These are phyloP conservation scores for Helotiales sp. DNA, from an alignment of 2,329 filamentous ascomycete species.

Conservation along the genomic window DNA sequence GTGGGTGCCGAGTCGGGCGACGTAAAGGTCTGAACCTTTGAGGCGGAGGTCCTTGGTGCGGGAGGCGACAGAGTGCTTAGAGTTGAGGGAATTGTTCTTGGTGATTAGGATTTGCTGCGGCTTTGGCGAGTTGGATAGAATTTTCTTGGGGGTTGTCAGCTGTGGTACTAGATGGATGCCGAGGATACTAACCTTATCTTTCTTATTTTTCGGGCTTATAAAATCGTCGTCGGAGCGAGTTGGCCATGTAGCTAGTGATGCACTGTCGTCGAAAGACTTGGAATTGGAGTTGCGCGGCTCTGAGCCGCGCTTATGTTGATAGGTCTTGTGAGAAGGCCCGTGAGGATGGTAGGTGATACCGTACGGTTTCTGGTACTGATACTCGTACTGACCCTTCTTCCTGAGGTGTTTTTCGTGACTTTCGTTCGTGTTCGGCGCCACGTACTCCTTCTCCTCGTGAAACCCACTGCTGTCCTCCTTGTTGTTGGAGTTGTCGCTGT, in stretches of 20 bases:
- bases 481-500: constrained; percentile 21
- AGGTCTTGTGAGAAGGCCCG: constrained; percentile 26
- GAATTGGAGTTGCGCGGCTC: constrained; percentile 16
- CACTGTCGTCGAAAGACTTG: background rate
- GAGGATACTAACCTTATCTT: constrained; percentile 12
- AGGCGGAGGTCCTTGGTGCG: constrained; percentile 48
- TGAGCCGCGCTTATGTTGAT: constrained; percentile 23
- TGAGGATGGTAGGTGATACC: constrained; percentile 26
- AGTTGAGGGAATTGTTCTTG: constrained; percentile 22
- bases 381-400: constrained; percentile 33
- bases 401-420: constrained; percentile 28
- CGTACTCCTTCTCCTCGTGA: constrained; percentile 30
- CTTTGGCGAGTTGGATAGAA: constrained; percentile 4
- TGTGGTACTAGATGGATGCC: background rate
- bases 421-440: constrained; percentile 19
- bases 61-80: constrained; percentile 34
- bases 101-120: constrained; percentile 22
- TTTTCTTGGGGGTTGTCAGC: constrained; percentile 10
- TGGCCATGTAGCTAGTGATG: background rate
- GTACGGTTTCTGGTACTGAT: constrained; percentile 23
- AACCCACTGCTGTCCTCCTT: constrained; percentile 25
- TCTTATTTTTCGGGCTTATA: constrained; percentile 6
- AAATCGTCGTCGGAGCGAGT: constrained; percentile 12
- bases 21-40: constrained; percentile 51
- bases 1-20: constrained; percentile 42